Percentiles rank a stretch among this genome's conserved stretches.
Evolutionary conservation across 495 filamentous ascomycete genomes (phyloP).

Genomic region (Penicillium coffeae): DNA sequence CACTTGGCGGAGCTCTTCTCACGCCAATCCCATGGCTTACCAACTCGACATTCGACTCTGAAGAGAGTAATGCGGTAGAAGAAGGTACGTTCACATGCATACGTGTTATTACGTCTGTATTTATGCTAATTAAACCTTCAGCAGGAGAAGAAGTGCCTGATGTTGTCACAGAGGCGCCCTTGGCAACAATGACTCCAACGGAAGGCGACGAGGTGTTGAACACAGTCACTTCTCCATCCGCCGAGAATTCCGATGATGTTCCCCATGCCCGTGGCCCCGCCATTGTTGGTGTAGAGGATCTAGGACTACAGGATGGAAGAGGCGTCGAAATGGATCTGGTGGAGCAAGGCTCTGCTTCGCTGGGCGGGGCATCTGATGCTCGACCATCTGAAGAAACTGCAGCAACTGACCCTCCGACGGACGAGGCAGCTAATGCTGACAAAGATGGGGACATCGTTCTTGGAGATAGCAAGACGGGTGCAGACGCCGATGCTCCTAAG

Average conservation of each 20-base stretch:
- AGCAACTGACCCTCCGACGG: neutral
- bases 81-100: conserved; percentile 32
- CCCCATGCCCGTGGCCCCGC: conserved; percentile 81
- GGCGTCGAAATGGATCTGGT: conserved; percentile 41
- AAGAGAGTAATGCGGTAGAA: conserved; percentile 14
- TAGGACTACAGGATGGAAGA: conserved; percentile 69
- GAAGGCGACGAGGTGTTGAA: conserved; percentile 31
- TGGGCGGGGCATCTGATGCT: conserved; percentile 6
- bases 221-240: conserved; percentile 15
- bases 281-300: conserved; percentile 79
- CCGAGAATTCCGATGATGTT: conserved; percentile 48
- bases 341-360: conserved; percentile 6
- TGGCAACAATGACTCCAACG: conserved; percentile 5
- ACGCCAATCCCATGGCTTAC: conserved; percentile 91
- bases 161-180: neutral
- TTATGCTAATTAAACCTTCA: conserved; percentile 28
- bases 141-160: neutral
- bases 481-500: conserved; percentile 12
- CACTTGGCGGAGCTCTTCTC: conserved; percentile 82
- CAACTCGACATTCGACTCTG: conserved; percentile 34
- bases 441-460: conserved; percentile 44
- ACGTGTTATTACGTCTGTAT: neutral
- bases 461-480: conserved; percentile 24
- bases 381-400: conserved; percentile 9
- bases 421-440: conserved; percentile 22